Evolutionary conservation across 1,284 basidiomycete genomes (phyloP), one percentile per base, ranked within the genome.

Genomic region (Sanghuangporus weigelae): DNA sequence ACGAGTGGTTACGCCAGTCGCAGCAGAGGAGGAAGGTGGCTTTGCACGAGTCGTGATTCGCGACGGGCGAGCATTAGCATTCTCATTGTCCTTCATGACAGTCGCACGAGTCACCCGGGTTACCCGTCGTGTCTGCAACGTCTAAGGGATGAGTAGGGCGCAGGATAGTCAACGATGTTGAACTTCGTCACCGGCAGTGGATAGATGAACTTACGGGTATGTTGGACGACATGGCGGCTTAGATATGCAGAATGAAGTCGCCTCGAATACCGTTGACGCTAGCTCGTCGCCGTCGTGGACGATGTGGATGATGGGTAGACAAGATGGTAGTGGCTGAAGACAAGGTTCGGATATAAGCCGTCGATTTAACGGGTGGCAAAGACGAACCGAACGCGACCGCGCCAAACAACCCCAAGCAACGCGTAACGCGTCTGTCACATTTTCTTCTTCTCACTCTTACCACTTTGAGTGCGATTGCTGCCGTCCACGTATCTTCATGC

Each of bases 71-170:
- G 81, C 82, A 66, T 83, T 74, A 26, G 75, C 74, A 60, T 78
- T 89, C 78, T 87, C 85, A 69, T 78, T 82, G 71, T 88, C 85
- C 73, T 84, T 87, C 69, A 82, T 75, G 50, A 77, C 71, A 35
- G 31, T 38, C 10, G 80, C 77, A 64, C 82, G 81, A 61, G 80
- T 81, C 59, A 79, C 79, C 71, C 86, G 81, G 61, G 83, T 82
- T 62, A 81, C 76, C 74, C 85, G 83, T 68, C 84, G 82, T 67
- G 81, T 82, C 85, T 87, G 65, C 26, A 42, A 14, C 35, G 53
- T 14, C 21, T 51, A 31, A 35, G 1, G 0, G 7, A 39, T 42
- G 56, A 26, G 42, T 21, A 19, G 8, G 21, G 14, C 26, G 36
- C 38, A 40, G n/a, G 36, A 39, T 14, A 19, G 42, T 40, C n/a